Conservation (phyloP, 257 asterid species). For the Rubia yunnanensis region DNA sequence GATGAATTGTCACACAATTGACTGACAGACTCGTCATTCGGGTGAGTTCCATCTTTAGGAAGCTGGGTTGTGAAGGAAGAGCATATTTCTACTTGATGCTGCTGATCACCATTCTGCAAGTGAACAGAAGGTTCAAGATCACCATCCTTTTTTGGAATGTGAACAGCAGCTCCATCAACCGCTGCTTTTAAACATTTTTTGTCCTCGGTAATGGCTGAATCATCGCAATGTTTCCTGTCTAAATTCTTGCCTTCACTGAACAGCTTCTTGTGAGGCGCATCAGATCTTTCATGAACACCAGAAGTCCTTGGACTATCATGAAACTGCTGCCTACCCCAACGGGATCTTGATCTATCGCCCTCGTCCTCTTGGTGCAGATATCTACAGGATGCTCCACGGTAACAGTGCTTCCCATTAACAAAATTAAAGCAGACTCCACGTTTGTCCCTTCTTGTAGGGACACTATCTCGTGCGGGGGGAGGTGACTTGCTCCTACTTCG, state of each 20-base stretch:
- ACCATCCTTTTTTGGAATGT: conserved; percentile 24
- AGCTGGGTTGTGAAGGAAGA: conserved; percentile 19
- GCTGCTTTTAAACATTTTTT: conserved; percentile 19
- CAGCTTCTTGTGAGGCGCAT: conserved; percentile 15
- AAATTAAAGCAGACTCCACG: conserved; percentile 55
- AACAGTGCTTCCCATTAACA: conserved; percentile 58
- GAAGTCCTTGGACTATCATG: conserved; percentile 34
- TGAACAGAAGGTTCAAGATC: conserved; percentile 16
- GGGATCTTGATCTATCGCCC: conserved; percentile 43
- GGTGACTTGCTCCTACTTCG: conserved; percentile 77
- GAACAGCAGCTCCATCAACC: conserved; percentile 21
- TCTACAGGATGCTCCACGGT: conserved; percentile 77
- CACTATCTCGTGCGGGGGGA: conserved; percentile 34
- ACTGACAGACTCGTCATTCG: conserved; percentile 14
- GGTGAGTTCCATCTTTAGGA: conserved; percentile 24
- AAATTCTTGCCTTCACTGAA: conserved; percentile 28
- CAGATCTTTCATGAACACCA: conserved; percentile 23
- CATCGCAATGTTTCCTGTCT: conserved; percentile 20
- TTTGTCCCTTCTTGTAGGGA: conserved; percentile 46
- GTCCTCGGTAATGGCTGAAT: conserved; percentile 27
- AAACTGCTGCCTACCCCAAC: conserved; percentile 38
- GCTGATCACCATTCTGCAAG: conserved; percentile 31
- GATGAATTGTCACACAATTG: conserved; percentile 16
- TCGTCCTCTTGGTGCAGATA: conserved; percentile 56
- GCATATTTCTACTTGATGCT: conserved; percentile 25